Evolutionary conservation across 2,329 filamentous ascomycete species (phyloP), one percentile per base, ranked within the genome.

Genomic region (Polychaeton citri): DNA sequence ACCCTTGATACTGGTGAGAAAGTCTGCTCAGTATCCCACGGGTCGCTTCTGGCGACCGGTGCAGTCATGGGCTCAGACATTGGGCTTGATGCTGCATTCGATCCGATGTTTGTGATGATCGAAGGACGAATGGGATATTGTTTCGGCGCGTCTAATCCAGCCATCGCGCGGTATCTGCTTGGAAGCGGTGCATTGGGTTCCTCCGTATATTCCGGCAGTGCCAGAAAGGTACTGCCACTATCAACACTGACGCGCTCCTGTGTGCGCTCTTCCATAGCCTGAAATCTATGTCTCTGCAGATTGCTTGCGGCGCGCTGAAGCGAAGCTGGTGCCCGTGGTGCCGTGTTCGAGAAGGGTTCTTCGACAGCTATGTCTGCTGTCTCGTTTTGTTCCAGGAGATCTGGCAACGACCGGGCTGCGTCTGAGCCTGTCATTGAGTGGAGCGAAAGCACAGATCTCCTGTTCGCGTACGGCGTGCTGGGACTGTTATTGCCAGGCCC

Each of bases 181-280:
- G 56, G 56, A 2, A 59, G 37, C 21, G 56, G 56, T 28, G 55
- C 52, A 34, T 64, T 55, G 4, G 60, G 55, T 2, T 81, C 75
- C 41, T 75, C 73, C 20, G 75, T 72, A 49, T 90, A 90, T 1
- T 82, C 81, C 3, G 83, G 83, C 17, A 84, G 80, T 4, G 82
- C 80, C 8, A 83, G 76, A n/a, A 84, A 79, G 74, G 80, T 85
- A 47, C 83, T 81, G 49, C 83, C 80, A 7, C 80, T 80, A 52
- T 87, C 82, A 1, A 42, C 41, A 33, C 46, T 50, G 31, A 47
- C 41, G 20, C 48, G 44, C 21, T 54, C 53, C 17, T 72, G 70
- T 20, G 67, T 70, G 21, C 50, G 46, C 38, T 70, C 67, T 15
- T 74, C 65, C 2, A 73, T 66, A 4, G 67, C 68, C 31, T 79